These are phyloP conservation scores for Colletotrichum euphorbiae DNA, from an alignment of 2,329 filamentous ascomycete species.

Conservation along the genomic window DNA sequence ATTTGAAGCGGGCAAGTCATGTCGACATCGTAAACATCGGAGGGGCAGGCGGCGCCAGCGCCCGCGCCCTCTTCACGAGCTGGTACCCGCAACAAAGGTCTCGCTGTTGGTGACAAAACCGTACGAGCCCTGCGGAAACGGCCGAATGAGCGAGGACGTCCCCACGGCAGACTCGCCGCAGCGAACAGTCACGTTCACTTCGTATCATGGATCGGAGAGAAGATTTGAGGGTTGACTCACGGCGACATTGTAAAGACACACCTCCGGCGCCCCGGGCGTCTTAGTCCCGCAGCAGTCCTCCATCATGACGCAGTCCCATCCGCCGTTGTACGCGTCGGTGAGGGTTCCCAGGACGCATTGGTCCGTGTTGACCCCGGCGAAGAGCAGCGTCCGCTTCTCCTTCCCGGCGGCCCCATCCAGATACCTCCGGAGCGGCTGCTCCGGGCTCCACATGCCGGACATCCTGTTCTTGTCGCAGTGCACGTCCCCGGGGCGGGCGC, in stretches of 20 bases:
- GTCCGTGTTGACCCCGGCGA: slow-evolving; percentile 71
- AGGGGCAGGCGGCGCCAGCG: background rate
- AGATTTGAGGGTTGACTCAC: slow-evolving; percentile 11
- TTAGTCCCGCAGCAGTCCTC: slow-evolving; percentile 36
- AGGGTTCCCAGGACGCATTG: slow-evolving; percentile 70
- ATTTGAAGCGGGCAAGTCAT: background rate
- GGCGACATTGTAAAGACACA: slow-evolving; percentile 32
- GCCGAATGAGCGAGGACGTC: background rate
- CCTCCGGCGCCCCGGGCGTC: slow-evolving; percentile 31
- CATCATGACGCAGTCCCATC: slow-evolving; percentile 45
- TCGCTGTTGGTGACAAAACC: slow-evolving; percentile 33
- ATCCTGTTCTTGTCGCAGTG: slow-evolving; percentile 68
- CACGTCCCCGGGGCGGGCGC: slow-evolving; percentile 52
- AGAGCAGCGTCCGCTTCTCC: slow-evolving; percentile 62
- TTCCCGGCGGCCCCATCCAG: slow-evolving; percentile 44
- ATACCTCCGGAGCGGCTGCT: slow-evolving; percentile 55
- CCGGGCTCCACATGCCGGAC: slow-evolving; percentile 64
- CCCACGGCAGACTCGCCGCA: background rate
- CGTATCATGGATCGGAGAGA: background rate
- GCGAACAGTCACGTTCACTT: background rate
- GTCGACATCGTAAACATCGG: background rate
- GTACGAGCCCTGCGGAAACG: slow-evolving; percentile 22
- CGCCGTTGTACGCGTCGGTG: slow-evolving; percentile 65
- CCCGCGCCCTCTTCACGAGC: background rate
- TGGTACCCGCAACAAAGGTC: slow-evolving; percentile 26